Conservation (phyloP, 257 asterid genomes). For the Gardenia jasminoides region DNA sequence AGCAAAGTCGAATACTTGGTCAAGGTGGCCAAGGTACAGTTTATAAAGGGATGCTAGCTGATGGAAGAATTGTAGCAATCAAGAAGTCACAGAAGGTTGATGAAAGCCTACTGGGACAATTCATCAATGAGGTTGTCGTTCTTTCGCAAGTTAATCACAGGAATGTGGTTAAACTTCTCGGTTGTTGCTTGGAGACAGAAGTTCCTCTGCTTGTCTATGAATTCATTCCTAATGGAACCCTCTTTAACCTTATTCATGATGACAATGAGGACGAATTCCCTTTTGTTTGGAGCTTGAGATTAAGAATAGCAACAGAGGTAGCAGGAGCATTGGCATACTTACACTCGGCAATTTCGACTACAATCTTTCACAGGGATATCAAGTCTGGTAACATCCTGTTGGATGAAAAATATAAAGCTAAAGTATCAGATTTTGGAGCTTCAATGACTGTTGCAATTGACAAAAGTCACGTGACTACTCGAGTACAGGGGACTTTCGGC, state of each 20-base stretch:
- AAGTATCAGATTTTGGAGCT: slow-evolving; percentile 19
- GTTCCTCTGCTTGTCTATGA: slow-evolving; percentile 10
- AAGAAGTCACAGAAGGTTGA: slow-evolving; percentile 10
- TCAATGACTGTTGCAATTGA: slow-evolving; percentile 7
- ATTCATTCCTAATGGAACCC: slow-evolving; percentile 21
- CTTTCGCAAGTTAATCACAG: slow-evolving; percentile 19
- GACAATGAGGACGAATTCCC: background rate
- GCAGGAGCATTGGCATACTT: slow-evolving; percentile 22
- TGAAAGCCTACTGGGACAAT: background rate
- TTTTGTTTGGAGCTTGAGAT: slow-evolving; percentile 12
- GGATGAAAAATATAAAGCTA: slow-evolving; percentile 14
- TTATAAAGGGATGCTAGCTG: slow-evolving; percentile 14
- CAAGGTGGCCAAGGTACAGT: slow-evolving; percentile 11
- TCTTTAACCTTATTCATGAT: slow-evolving; percentile 7
- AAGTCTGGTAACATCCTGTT: slow-evolving; percentile 18
- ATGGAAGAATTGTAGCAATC: slow-evolving; percentile 15
- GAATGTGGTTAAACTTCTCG: slow-evolving; percentile 14
- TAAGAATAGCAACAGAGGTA: slow-evolving; percentile 20
- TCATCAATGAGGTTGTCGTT: slow-evolving; percentile 17
- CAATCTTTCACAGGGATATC: slow-evolving; percentile 22
- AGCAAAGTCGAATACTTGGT: slow-evolving; percentile 5
- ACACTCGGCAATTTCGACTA: slow-evolving; percentile 14
- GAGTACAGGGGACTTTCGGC: slow-evolving; percentile 20
- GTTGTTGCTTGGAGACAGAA: slow-evolving; percentile 12
- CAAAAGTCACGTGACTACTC: slow-evolving; percentile 12